Evolutionary conservation across 1,284 basidiomycete species (phyloP), one percentile per base, ranked within the genome.

Genomic region (Trametes hirsuta): DNA sequence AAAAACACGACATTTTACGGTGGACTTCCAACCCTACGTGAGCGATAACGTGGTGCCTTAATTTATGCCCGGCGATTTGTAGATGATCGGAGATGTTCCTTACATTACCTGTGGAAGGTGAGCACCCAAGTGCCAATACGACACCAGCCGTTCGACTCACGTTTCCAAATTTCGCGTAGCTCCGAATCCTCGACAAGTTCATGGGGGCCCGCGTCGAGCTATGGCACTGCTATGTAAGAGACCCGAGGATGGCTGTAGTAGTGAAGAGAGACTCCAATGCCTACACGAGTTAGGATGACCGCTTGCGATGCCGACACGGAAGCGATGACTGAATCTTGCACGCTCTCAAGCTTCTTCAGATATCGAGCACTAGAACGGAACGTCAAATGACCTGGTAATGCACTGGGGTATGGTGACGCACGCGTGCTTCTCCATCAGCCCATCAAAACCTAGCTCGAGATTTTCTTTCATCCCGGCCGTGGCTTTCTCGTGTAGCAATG

Each of bases 161-260:
- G 45, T 34, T 58, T 36, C 57, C 57, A 59, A 1, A 59, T 50
- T 15, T 37, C 6, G 6, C 46, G 39, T 10, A 54, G 37, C 2
- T 59, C 57, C 18, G 24, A 9, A n/a, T 59, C 57, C 22, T 53
- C 51, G 21, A 59, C 53, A 14, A 59, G n/a, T 2, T 44, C 30
- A 15, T 59, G 57, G 25, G 57, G 57, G 18, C 57, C 57, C 25
- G 48, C 47, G 36, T 45, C 44, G 21, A 59, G 57, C 57, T 59
- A 21, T 14, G 6, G 6, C 12, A 14, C 12, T 10, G 21, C 22
- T 12, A n/a, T 11, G 4, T 40, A 15, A 42, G 15, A 30, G 4
- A 24, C 6, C 21, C 44, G 12, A 24, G 3, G 18, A 18, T 30
- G 8, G 30, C 5, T 30, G 8, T 10, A 15, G 36, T 37, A 15